Evolutionary conservation across 2,329 filamentous ascomycete genomes (phyloP).

Genomic region (Fusarium bactridioides): DNA sequence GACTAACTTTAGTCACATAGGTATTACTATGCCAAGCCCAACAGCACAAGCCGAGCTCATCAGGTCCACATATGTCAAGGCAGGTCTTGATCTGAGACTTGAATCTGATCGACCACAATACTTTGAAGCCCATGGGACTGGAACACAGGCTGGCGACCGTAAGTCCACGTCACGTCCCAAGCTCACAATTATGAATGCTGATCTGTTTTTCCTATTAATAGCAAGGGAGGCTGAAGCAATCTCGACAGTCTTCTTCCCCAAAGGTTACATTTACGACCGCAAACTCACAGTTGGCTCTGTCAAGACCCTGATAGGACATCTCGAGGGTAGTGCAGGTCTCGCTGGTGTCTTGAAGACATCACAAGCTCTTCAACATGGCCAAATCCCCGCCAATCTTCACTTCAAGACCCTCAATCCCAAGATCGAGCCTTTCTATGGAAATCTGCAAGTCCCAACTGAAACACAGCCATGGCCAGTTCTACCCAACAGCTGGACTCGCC

Average conservation of each 20-base stretch:
- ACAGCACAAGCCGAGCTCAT: neutral
- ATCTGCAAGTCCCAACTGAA: constrained; percentile 36
- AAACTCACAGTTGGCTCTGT: neutral
- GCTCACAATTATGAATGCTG: neutral
- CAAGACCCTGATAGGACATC: constrained; percentile 11
- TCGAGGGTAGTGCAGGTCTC: neutral
- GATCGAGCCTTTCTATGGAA: neutral
- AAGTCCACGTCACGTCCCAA: neutral
- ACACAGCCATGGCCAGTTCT: constrained; percentile 37
- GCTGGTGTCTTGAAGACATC: neutral
- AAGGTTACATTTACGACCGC: neutral
- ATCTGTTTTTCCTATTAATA: neutral
- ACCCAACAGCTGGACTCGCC: neutral
- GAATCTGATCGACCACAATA: neutral
- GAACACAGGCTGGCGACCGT: constrained; percentile 10
- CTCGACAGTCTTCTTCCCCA: neutral
- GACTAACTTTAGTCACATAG: neutral
- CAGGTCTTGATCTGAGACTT: neutral
- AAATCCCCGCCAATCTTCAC: neutral
- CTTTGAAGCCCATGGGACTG: constrained; percentile 17
- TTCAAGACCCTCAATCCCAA: constrained; percentile 40
- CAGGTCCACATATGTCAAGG: neutral
- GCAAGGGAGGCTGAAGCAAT: constrained; percentile 9
- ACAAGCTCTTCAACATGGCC: neutral
- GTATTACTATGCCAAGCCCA: neutral